A percentile compares a stretch with the other conserved stretches of the same genome.
Evolutionary conservation across 1,139 yeast species (phyloP).

Genomic region (Magnusiomyces ingens): DNA sequence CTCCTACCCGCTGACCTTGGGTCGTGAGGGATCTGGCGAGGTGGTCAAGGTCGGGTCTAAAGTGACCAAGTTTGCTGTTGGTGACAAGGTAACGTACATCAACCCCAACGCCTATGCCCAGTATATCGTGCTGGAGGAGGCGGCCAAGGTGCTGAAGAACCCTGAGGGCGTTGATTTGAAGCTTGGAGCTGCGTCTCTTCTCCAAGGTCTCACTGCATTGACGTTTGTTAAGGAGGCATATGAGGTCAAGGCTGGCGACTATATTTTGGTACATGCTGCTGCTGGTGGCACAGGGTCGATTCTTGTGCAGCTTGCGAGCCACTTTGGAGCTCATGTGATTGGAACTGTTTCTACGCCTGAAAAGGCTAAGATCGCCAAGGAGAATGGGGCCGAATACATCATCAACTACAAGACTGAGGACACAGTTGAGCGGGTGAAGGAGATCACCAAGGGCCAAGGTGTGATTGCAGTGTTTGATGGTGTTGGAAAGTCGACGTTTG

Average conservation of each 20-base stretch:
- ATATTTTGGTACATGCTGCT: conserved; percentile 77
- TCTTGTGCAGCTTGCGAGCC: conserved; percentile 54
- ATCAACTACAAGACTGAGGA: conserved; percentile 57
- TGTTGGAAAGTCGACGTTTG: conserved; percentile 74
- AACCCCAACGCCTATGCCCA: conserved; percentile 57
- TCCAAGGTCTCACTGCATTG: conserved; percentile 77
- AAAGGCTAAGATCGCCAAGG: conserved; percentile 44
- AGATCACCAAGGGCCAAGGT: conserved; percentile 66
- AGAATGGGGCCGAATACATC: conserved; percentile 67
- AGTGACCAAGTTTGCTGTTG: conserved; percentile 52
- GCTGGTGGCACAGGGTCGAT: conserved; percentile 89
- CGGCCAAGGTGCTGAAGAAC: conserved; percentile 40
- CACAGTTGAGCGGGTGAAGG: conserved; percentile 50
- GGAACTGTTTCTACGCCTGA: conserved; percentile 76
- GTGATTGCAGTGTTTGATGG: conserved; percentile 72
- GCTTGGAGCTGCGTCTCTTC: conserved; percentile 50
- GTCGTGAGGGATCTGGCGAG: conserved; percentile 80
- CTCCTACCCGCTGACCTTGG: conserved; percentile 54
- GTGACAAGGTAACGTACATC: conserved; percentile 65
- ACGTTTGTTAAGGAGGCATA: conserved; percentile 63
- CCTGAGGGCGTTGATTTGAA: conserved; percentile 44
- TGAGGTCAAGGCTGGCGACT: conserved; percentile 59
- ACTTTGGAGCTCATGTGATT: conserved; percentile 69
- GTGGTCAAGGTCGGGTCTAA: conserved; percentile 60
- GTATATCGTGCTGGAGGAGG: conserved; percentile 44